Conservation (phyloP, 129 eudicot genomes). For the Silybum marianum region DNA sequence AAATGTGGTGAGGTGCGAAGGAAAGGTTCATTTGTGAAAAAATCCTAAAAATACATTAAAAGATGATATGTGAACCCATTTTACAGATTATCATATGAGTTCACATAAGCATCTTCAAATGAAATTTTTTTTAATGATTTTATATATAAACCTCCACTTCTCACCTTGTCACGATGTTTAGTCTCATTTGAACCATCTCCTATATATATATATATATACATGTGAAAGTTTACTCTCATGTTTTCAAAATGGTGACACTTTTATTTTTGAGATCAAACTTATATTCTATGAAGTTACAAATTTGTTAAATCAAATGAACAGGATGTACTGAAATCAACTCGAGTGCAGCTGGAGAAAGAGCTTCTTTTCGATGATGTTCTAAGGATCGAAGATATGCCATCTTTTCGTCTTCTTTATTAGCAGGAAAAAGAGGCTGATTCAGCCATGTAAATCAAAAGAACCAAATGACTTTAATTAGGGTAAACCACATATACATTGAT, state of each 20-base stretch:
- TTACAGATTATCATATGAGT: no score
- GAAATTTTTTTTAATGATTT: no score
- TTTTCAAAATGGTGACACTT: background rate
- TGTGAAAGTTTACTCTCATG: background rate
- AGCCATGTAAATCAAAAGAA: conserved; percentile 12
- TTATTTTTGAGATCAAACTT: background rate
- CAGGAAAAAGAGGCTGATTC: background rate
- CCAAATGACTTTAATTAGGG: conserved; percentile 9
- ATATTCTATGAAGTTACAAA: background rate
- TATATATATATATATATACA: no score
- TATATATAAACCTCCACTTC: no score
- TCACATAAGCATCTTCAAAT: no score
- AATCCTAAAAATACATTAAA: no score
- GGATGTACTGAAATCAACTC: conserved; percentile 64
- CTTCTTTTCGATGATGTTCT: conserved; percentile 72
- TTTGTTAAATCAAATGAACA: background rate
- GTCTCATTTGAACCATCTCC: no score
- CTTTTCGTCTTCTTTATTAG: conserved; percentile 64
- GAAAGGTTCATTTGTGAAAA: no score
- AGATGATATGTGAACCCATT: no score
- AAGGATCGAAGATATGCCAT: conserved; percentile 90
- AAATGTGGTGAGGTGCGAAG: no score
- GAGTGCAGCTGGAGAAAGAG: conserved; percentile 78
- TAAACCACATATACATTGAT: conserved; percentile 27
- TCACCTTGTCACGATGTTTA: no score